These are phyloP conservation scores for Penicillium glabrum DNA, from an alignment of 2,329 filamentous ascomycete species.

Conservation along the genomic window DNA sequence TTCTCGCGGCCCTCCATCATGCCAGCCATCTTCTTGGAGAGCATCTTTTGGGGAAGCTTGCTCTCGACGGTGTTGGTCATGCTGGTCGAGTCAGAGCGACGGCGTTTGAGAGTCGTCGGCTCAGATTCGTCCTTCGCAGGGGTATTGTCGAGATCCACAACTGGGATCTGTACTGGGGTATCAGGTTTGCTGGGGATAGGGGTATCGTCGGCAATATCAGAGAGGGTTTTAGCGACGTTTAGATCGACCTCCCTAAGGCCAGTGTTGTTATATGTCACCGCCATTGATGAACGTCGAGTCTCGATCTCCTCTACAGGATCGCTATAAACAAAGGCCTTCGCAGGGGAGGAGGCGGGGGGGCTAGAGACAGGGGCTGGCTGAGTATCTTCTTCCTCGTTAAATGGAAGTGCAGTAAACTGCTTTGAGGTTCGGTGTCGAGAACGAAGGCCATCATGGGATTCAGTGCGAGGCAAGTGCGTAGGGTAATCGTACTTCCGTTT, in stretches of 20 bases:
- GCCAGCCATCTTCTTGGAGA: conserved; percentile 39
- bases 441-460: conserved; percentile 58
- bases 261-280: conserved; percentile 36
- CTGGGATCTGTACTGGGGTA: conserved; percentile 3
- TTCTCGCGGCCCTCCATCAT: conserved; percentile 50
- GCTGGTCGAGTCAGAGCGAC: conserved; percentile 27
- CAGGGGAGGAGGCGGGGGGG: conserved; percentile 41
- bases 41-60: conserved; percentile 46
- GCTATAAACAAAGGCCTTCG: conserved; percentile 55
- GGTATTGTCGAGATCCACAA: conserved; percentile 12
- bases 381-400: conserved; percentile 28
- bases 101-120: conserved; percentile 27
- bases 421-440: conserved; percentile 49
- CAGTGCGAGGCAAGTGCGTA: conserved; percentile 73
- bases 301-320: conserved; percentile 45
- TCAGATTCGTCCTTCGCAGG: conserved; percentile 25
- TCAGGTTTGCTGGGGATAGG: conserved; percentile 12
- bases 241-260: conserved; percentile 55
- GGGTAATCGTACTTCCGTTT: conserved; percentile 81
- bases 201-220: conserved; percentile 18
- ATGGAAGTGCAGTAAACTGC: conserved; percentile 32
- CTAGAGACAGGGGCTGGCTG: conserved; percentile 18
- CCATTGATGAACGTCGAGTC: conserved; percentile 28
- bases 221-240: conserved; percentile 43
- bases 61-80: conserved; percentile 27